Evolutionary conservation across 257 asterid species (phyloP).

Genomic region (Solanum sejunctum): DNA sequence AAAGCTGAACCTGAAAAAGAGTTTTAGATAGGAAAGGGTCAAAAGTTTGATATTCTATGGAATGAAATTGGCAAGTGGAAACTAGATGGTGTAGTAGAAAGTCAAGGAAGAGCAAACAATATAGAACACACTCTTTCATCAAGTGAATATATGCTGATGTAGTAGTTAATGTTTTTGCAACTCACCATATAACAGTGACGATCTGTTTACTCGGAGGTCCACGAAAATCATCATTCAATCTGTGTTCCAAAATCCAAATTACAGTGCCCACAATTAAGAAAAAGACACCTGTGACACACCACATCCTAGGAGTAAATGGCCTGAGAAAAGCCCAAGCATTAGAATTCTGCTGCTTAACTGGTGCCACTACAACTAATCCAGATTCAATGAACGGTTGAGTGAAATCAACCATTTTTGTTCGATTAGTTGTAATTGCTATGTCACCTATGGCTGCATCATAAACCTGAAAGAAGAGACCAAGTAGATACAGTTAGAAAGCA

Average conservation of each 20-base stretch:
- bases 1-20: slow-evolving; percentile 25
- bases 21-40: neutral
- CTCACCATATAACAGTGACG: slow-evolving; percentile 42
- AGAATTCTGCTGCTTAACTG: slow-evolving; percentile 28
- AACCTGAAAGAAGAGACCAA: slow-evolving; percentile 16
- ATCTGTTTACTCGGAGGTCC: slow-evolving; percentile 48
- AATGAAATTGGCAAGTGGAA: neutral
- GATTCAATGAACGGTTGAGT: slow-evolving; percentile 59
- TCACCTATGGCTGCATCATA: slow-evolving; percentile 54
- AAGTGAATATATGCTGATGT: neutral
- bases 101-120: neutral
- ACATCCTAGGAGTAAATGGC: slow-evolving; percentile 37
- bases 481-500: neutral
- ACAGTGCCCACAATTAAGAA: slow-evolving; percentile 34
- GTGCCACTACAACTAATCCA: slow-evolving; percentile 47
- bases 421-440: slow-evolving; percentile 40
- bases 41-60: neutral
- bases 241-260: slow-evolving; percentile 50
- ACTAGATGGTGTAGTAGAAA: neutral
- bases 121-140: neutral
- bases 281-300: slow-evolving; percentile 33
- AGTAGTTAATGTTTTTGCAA: neutral
- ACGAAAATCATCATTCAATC: slow-evolving; percentile 41
- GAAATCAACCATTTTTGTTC: slow-evolving; percentile 45
- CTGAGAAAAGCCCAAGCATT: slow-evolving; percentile 37